Percentiles rank a stretch among this genome's conserved stretches.
phyloP scores from a whole-genome alignment of 495 filamentous ascomycete species.

The Margaritispora aquatica region DNA sequence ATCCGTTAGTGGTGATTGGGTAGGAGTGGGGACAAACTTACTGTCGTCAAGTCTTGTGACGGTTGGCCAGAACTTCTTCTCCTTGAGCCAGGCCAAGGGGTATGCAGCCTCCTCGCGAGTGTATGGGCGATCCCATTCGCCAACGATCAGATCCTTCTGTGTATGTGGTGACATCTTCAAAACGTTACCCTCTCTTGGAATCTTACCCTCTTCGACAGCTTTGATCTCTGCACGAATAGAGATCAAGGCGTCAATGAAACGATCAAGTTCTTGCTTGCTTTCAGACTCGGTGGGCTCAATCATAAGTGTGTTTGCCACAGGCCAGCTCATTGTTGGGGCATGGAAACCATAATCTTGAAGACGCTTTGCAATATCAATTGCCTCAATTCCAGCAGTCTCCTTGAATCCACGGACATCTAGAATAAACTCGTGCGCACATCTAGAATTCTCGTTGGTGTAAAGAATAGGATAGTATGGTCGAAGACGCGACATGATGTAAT shows the following conservation, averaged over 20 bases:
- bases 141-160: constrained; percentile 67
- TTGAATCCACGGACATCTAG: constrained; percentile 85
- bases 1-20: constrained; percentile 26
- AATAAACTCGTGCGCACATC: constrained; percentile 98
- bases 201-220: constrained; percentile 73
- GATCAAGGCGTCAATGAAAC: constrained; percentile 90
- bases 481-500: constrained; percentile 94
- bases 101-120: constrained; percentile 81
- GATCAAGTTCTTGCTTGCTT: constrained; percentile 87
- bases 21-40: constrained; percentile 37
- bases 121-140: constrained; percentile 63
- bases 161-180: constrained; percentile 91
- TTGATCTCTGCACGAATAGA: constrained; percentile 83
- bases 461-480: constrained; percentile 84
- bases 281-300: constrained; percentile 98
- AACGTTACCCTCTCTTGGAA: constrained; percentile 78
- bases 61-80: constrained; percentile 98
- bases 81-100: constrained; percentile 74
- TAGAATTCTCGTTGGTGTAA: constrained; percentile 81
- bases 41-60: constrained; percentile 89
- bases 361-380: constrained; percentile 95
- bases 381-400: constrained; percentile 80
- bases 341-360: constrained; percentile 99
- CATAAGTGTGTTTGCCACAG: constrained; percentile 94
- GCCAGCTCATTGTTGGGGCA: constrained; percentile 97